A percentile compares a stretch with the other conserved stretches of the same genome.
These are phyloP conservation scores for Inga oerstediana DNA, from an alignment of 306 rosid genomes.

Conservation along the genomic window DNA sequence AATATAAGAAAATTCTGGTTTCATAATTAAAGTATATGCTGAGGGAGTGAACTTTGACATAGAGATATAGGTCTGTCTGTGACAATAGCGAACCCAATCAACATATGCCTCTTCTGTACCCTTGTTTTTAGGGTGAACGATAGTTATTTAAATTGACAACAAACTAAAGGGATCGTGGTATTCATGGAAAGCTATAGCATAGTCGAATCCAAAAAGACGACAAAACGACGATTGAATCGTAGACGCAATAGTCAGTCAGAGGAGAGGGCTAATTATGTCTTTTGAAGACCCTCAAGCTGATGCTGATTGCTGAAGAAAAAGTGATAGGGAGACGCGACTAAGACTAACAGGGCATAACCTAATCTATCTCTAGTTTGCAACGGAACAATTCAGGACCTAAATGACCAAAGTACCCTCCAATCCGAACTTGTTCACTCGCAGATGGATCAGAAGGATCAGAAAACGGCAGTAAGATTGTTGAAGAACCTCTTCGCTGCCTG, in stretches of 20 bases:
- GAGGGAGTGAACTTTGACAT: constrained; percentile 2
- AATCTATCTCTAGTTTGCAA: constrained; percentile 27
- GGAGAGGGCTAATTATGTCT: constrained; percentile 52
- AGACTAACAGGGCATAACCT: constrained; percentile 18
- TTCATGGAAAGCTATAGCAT: constrained; percentile 26
- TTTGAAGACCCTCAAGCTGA: constrained; percentile 29
- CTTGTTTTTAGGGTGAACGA: constrained; percentile 17
- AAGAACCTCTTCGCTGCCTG: constrained; percentile 33
- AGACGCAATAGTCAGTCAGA: constrained; percentile 16
- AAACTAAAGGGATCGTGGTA: constrained; percentile 11
- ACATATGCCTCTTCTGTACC: constrained; percentile 5
- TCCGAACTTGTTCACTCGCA: constrained; percentile 26
- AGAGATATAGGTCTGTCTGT: constrained; percentile 9
- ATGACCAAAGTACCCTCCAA: constrained; percentile 59
- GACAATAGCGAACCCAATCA: constrained; percentile 17
- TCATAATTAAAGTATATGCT: constrained; percentile 11
- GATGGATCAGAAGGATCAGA: constrained; percentile 28
- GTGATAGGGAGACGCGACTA: constrained; percentile 14
- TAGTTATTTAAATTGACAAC: constrained; percentile 16
- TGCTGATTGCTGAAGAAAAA: constrained; percentile 29
- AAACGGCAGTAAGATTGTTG: constrained; percentile 17
- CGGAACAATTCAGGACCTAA: constrained; percentile 8
- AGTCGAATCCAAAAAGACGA: constrained; percentile 16
- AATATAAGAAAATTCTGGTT: neutral
- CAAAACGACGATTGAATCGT: neutral